phyloP scores from a whole-genome alignment of 2,329 filamentous ascomycete species.

The Pyrenophora graminea region DNA sequence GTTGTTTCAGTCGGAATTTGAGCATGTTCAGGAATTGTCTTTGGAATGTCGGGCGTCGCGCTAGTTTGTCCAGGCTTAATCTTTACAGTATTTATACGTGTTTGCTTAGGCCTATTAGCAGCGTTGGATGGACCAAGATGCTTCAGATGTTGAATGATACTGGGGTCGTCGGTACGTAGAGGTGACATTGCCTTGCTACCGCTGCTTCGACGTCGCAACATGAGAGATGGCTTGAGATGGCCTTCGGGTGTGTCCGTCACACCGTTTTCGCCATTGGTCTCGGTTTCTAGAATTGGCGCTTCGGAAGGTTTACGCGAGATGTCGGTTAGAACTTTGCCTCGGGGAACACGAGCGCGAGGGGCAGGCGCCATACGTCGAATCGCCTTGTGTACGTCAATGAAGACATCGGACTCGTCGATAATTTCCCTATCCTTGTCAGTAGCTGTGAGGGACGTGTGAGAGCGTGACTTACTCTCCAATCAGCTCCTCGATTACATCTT shows the following conservation, averaged over 20 bases:
- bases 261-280: conserved; percentile 26
- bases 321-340: conserved; percentile 58
- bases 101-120: conserved; percentile 63
- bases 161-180: conserved; percentile 57
- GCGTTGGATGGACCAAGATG: conserved; percentile 68
- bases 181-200: conserved; percentile 43
- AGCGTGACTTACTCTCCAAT: conserved; percentile 83
- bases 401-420: conserved; percentile 97
- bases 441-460: background rate
- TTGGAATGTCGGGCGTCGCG: conserved; percentile 60
- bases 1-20: conserved; percentile 29
- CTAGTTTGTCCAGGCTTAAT: conserved; percentile 65
- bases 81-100: conserved; percentile 66
- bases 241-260: conserved; percentile 28
- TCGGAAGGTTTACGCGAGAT: conserved; percentile 29
- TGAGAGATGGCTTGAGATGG: conserved; percentile 46
- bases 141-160: conserved; percentile 63
- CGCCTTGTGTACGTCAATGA: conserved; percentile 96
- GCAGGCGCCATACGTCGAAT: conserved; percentile 87
- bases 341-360: conserved; percentile 72
- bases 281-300: conserved; percentile 22
- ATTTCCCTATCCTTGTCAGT: conserved; percentile 70
- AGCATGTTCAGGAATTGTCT: conserved; percentile 50
- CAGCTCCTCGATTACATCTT: conserved; percentile 97
- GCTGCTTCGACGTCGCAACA: conserved; percentile 53